These are phyloP conservation scores for Ascochyta pisi DNA, from an alignment of 2,329 filamentous ascomycete genomes.

Conservation along the genomic window DNA sequence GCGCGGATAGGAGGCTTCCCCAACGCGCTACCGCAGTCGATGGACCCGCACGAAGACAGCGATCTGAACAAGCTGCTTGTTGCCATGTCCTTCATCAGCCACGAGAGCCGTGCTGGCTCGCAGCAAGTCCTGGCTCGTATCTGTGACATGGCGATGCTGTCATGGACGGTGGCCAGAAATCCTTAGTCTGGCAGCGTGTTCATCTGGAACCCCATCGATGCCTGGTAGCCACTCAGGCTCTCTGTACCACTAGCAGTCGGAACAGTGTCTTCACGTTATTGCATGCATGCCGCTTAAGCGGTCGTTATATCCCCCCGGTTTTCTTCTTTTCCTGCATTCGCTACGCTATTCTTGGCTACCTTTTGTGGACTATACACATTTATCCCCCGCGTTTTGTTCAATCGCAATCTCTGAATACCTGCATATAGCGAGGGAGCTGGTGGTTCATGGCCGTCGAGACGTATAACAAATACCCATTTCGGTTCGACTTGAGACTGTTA, in stretches of 20 bases:
- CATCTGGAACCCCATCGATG: neutral
- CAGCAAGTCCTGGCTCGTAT: slow-evolving; percentile 58
- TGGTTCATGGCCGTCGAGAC: slow-evolving; percentile 11
- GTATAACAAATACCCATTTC: slow-evolving; percentile 20
- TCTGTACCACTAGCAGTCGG: slow-evolving; percentile 16
- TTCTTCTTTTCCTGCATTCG: slow-evolving; percentile 22
- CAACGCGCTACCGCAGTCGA: slow-evolving; percentile 43
- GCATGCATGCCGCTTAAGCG: slow-evolving; percentile 18
- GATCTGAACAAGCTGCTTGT: slow-evolving; percentile 55
- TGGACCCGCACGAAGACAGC: slow-evolving; percentile 43
- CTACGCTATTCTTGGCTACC: slow-evolving; percentile 7
- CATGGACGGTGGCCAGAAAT: slow-evolving; percentile 48
- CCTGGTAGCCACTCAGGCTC: neutral
- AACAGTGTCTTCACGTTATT: slow-evolving; percentile 14
- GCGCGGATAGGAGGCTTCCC: slow-evolving; percentile 61
- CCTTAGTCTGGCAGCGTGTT: neutral
- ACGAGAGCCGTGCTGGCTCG: slow-evolving; percentile 54
- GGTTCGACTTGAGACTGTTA: slow-evolving; percentile 6
- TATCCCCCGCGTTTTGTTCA: slow-evolving; percentile 1
- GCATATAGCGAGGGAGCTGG: slow-evolving; percentile 21
- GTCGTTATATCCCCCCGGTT: slow-evolving; percentile 19
- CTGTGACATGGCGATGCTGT: slow-evolving; percentile 57
- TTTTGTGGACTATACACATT: slow-evolving; percentile 10
- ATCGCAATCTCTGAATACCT: slow-evolving; percentile 6
- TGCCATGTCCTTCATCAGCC: slow-evolving; percentile 57